Percentiles rank a stretch among this genome's conserved stretches.
phyloP scores from a whole-genome alignment of 176 grass and related monocot genomes.

The Phyllostachys edulis region DNA sequence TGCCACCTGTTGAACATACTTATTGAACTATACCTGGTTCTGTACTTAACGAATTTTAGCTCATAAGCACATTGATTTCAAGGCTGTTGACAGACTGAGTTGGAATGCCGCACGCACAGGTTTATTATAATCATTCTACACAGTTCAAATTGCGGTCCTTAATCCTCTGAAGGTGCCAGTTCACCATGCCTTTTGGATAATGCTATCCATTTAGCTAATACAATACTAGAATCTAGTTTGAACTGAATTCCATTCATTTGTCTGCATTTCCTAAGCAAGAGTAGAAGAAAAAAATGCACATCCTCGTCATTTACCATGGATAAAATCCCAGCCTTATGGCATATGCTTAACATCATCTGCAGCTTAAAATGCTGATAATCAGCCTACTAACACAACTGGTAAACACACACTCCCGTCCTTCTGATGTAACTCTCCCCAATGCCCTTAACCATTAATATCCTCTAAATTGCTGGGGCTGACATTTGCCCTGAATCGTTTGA shows the following conservation, averaged over 20 bases:
- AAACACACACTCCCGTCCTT: neutral
- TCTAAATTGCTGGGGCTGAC: neutral
- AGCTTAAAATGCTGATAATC: conserved; percentile 1
- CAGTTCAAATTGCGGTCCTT: neutral
- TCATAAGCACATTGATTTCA: conserved; percentile 6
- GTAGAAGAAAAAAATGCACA: neutral
- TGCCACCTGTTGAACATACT: neutral
- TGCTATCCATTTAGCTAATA: neutral
- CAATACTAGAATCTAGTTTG: neutral
- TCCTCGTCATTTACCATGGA: neutral
- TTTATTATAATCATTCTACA: neutral
- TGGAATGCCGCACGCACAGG: neutral
- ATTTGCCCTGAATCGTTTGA: neutral
- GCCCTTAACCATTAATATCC: neutral
- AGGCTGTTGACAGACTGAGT: neutral
- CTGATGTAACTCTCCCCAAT: neutral
- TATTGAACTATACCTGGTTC: conserved; percentile 18
- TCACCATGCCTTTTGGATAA: neutral
- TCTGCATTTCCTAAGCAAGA: neutral
- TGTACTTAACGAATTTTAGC: neutral
- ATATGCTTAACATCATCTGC: neutral
- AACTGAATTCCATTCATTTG: neutral
- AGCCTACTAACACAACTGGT: neutral
- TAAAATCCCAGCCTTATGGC: neutral
- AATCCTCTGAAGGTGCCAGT: neutral